phyloP scores from a whole-genome alignment of 108 stramenopile genomes.

The Nannochloropsis granulata region DNA sequence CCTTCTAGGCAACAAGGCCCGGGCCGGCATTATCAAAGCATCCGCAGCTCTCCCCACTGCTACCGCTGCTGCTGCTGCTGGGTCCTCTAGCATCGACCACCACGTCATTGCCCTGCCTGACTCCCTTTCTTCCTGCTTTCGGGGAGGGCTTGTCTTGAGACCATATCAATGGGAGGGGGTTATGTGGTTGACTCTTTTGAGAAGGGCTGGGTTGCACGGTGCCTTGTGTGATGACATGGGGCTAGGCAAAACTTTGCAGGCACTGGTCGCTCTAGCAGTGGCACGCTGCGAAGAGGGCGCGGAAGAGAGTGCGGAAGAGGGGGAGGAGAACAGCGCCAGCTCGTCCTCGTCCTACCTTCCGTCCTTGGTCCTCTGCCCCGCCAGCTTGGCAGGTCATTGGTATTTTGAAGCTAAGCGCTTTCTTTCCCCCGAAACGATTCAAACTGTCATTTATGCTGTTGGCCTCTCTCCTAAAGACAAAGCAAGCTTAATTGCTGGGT shows the following conservation, averaged over 20 bases:
- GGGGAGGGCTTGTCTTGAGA: not conserved
- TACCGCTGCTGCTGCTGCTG: not conserved
- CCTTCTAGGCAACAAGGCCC: not conserved
- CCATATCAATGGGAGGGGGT: conserved; percentile 30
- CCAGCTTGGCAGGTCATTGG: not conserved
- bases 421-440: not conserved
- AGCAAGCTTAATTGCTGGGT: not conserved
- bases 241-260: conserved; percentile 25
- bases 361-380: not conserved
- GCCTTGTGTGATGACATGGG: conserved; percentile 29
- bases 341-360: not conserved
- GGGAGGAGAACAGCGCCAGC: not conserved
- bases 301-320: not conserved
- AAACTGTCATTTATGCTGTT: not conserved
- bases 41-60: too few species aligned
- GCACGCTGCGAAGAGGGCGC: not conserved
- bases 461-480: not conserved
- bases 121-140: not conserved
- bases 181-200: conserved; percentile 3
- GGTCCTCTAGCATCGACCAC: not conserved
- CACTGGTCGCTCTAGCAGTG: conserved; percentile 17
- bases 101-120: not conserved
- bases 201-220: conserved; percentile 20
- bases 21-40: not conserved
- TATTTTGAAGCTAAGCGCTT: not conserved